Conservation (phyloP, 2,329 filamentous ascomycete species). For the Mycogone perniciosa region DNA sequence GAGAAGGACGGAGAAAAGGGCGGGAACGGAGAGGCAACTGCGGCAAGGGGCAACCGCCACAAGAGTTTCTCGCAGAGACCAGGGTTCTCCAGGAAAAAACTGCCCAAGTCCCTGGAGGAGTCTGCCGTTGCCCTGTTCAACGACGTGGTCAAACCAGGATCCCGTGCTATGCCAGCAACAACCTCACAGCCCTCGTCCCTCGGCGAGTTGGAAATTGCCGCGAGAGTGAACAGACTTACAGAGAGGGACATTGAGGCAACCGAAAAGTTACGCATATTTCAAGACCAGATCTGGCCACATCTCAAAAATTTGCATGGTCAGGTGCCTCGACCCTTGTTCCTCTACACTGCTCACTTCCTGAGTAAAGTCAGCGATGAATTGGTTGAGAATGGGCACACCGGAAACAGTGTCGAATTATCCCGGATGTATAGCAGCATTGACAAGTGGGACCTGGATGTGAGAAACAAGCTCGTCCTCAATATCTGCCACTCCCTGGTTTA, state of each 20-base stretch:
- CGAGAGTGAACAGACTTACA: conserved; percentile 23
- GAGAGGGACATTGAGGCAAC: conserved; percentile 8
- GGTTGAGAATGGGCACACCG: conserved; percentile 13
- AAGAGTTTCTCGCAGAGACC: neutral
- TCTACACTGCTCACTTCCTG: conserved; percentile 19
- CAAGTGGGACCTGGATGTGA: conserved; percentile 21
- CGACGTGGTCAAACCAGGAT: conserved; percentile 25
- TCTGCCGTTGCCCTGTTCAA: conserved; percentile 30
- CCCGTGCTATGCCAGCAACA: neutral
- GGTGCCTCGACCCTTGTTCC: conserved; percentile 24
- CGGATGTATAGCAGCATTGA: conserved; percentile 22
- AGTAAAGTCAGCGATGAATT: conserved; percentile 14
- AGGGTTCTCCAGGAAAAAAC: conserved; percentile 5
- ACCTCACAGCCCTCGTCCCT: conserved; percentile 12
- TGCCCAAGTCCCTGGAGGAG: conserved; percentile 13
- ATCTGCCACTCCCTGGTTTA: conserved; percentile 23
- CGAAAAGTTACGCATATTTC: conserved; percentile 22
- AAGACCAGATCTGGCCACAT: conserved; percentile 25
- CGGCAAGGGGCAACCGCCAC: neutral
- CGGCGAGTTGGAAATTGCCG: conserved; percentile 25
- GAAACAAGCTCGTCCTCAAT: conserved; percentile 27
- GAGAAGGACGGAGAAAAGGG: neutral
- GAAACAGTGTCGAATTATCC: conserved; percentile 21
- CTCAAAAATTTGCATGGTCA: conserved; percentile 21
- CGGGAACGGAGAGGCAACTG: neutral